Evolutionary conservation across 2,329 filamentous ascomycete species (phyloP).

Genomic region (Shiraia sp.): DNA sequence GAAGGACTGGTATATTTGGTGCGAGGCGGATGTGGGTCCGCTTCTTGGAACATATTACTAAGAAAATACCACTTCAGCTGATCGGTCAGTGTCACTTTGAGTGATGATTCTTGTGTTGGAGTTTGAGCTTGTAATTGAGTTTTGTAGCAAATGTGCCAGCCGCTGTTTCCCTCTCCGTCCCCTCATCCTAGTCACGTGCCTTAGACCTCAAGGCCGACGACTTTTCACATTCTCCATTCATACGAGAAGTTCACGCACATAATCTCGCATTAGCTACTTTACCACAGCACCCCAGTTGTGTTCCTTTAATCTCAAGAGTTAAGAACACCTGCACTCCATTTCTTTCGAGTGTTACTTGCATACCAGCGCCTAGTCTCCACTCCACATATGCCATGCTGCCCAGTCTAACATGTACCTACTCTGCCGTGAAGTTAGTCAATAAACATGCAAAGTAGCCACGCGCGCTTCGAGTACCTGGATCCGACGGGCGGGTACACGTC

Average conservation of each 20-base stretch:
- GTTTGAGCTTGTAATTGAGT: no score
- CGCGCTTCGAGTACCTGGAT: slow-evolving; percentile 16
- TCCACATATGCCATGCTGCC: slow-evolving; percentile 41
- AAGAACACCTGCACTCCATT: slow-evolving; percentile 8
- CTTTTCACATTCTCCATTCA: no score
- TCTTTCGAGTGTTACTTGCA: slow-evolving; percentile 16
- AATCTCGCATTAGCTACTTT: no score
- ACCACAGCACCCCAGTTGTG: not conserved
- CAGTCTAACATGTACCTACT: slow-evolving; percentile 27
- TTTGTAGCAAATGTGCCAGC: no score
- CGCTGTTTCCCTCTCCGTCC: no score
- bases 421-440: slow-evolving; percentile 24
- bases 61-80: no score
- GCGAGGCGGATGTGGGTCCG: slow-evolving; percentile 8
- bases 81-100: no score
- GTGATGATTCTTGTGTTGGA: no score
- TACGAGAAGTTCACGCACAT: no score
- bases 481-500: slow-evolving; percentile 27
- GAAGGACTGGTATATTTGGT: slow-evolving; percentile 1
- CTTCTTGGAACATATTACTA: not conserved
- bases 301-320: slow-evolving; percentile 1
- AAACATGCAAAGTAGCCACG: slow-evolving; percentile 1
- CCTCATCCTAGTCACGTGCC: no score
- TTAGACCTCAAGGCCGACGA: no score
- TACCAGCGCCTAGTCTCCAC: slow-evolving; percentile 9